phyloP scores from a whole-genome alignment of 306 rosid species.

The Cucumis cinereus region DNA sequence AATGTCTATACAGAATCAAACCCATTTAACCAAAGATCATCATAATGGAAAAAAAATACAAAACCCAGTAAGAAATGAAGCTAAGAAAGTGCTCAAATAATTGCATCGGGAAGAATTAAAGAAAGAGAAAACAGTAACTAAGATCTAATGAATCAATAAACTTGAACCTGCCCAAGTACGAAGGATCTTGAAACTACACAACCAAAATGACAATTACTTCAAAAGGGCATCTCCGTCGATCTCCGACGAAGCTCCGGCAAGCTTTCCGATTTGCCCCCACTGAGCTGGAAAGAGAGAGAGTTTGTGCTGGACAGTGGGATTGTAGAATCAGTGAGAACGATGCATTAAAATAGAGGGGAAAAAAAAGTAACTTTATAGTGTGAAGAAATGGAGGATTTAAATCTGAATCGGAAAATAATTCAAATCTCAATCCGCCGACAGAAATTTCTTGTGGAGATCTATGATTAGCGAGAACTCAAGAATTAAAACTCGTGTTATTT shows the following conservation, averaged over 20 bases:
- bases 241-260: conserved; percentile 10
- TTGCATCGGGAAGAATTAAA: not conserved
- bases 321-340: not conserved
- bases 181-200: not conserved
- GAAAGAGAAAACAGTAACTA: not conserved
- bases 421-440: conserved; percentile 1
- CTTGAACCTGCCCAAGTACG: not conserved
- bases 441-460: not conserved
- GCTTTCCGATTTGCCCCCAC: not conserved
- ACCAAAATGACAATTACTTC: not conserved
- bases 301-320: not conserved
- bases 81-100: not conserved
- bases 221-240: not conserved
- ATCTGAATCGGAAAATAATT: not conserved
- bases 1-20: not conserved
- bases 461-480: not conserved
- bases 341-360: not conserved
- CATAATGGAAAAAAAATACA: not conserved
- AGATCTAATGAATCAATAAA: conserved; percentile 4
- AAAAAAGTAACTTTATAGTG: not conserved
- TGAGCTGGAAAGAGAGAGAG: not conserved
- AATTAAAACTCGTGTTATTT: not conserved
- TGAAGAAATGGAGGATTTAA: not conserved
- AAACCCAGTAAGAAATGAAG: not conserved
- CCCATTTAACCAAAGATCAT: not conserved